Conservation (phyloP, 2,329 filamentous ascomycete species). For the Paraphaeosphaeria sporulosa region DNA sequence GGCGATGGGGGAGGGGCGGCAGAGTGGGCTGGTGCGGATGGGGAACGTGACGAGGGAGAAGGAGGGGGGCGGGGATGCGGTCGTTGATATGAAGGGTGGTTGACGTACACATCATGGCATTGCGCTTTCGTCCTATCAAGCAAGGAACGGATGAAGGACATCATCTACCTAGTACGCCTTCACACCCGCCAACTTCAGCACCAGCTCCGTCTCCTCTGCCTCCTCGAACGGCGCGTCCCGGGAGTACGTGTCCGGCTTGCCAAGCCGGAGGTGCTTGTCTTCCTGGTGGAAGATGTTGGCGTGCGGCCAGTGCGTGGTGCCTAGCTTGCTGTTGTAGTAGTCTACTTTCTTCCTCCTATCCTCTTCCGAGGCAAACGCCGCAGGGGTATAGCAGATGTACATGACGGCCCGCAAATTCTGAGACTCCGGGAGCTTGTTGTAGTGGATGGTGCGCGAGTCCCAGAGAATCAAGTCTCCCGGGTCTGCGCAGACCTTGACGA, state of each 20-base stretch:
- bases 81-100: conserved; percentile 29
- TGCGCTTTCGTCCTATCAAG: no score
- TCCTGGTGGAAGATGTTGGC: conserved; percentile 12
- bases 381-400: background rate
- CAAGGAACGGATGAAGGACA: no score
- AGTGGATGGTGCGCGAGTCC: conserved; percentile 1
- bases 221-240: conserved; percentile 14
- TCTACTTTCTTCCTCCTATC: conserved; percentile 16
- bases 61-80: conserved; percentile 28
- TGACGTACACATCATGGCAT: no score
- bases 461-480: background rate
- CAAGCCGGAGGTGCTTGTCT: conserved; percentile 16
- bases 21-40: conserved; percentile 35
- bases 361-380: background rate
- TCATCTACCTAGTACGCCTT: conserved; percentile 10
- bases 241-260: conserved; percentile 15
- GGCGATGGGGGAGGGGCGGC: conserved; percentile 35
- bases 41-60: conserved; percentile 23
- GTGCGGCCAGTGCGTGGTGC: conserved; percentile 16
- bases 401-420: conserved; percentile 42
- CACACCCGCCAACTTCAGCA: conserved; percentile 18
- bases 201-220: conserved; percentile 17
- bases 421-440: conserved; percentile 38
- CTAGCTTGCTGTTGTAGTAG: conserved; percentile 16
- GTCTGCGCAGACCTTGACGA: background rate